phyloP scores from a whole-genome alignment of 1,284 basidiomycete genomes.

The Boletus holoroseus region DNA sequence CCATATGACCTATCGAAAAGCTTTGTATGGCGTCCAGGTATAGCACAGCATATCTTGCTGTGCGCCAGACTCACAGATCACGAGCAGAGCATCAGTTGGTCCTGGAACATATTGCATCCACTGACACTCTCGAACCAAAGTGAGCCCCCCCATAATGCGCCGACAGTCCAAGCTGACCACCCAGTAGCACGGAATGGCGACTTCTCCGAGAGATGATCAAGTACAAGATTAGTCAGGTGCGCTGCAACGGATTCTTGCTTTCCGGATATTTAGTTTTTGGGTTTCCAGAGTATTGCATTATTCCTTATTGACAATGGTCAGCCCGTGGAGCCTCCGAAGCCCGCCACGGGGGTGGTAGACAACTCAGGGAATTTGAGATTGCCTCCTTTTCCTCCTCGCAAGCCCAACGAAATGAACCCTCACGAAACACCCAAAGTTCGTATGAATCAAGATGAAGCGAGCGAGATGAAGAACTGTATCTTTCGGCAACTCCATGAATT shows the following conservation, averaged over 20 bases:
- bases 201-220: slow-evolving; percentile 69
- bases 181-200: slow-evolving; percentile 66
- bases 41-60: slow-evolving; percentile 3
- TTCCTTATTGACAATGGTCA: slow-evolving; percentile 47
- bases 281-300: slow-evolving; percentile 49
- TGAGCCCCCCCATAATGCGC: slow-evolving; percentile 32
- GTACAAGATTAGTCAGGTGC: slow-evolving; percentile 59
- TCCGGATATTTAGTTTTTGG: background rate
- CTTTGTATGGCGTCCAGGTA: slow-evolving; percentile 48
- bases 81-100: slow-evolving; percentile 55
- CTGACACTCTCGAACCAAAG: slow-evolving; percentile 62
- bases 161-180: slow-evolving; percentile 11
- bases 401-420: slow-evolving; percentile 44
- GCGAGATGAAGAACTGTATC: slow-evolving; percentile 54
- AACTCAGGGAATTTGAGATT: slow-evolving; percentile 65
- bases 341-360: slow-evolving; percentile 22
- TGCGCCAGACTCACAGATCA: slow-evolving; percentile 11
- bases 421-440: slow-evolving; percentile 54
- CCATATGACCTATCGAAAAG: slow-evolving; percentile 19
- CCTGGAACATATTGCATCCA: slow-evolving; percentile 62
- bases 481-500: slow-evolving; percentile 71
- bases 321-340: slow-evolving; percentile 14
- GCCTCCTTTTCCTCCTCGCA: slow-evolving; percentile 72
- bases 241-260: slow-evolving; percentile 10
- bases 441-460: slow-evolving; percentile 61